A percentile compares a stretch with the other conserved stretches of the same genome.
These are phyloP conservation scores for Pulchroboletus neoregius DNA, from an alignment of 1,284 basidiomycete species.

Conservation along the genomic window DNA sequence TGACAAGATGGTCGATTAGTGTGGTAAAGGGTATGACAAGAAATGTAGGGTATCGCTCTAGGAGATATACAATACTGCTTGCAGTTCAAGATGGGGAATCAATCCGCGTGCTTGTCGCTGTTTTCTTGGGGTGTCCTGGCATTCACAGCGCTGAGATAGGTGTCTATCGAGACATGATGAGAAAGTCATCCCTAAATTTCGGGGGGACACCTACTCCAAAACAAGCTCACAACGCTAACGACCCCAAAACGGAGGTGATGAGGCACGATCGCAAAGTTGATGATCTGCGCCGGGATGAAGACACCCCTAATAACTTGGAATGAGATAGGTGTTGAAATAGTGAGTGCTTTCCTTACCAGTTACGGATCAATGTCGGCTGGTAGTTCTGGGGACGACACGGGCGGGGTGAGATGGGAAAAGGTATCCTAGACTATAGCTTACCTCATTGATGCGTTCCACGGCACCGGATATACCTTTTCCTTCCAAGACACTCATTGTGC, in stretches of 20 bases:
- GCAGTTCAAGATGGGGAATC: slow-evolving; percentile 2
- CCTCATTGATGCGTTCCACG: slow-evolving; percentile 50
- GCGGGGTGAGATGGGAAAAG: background rate
- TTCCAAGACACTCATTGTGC: slow-evolving; percentile 69
- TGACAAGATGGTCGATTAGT: background rate
- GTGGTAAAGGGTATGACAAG: slow-evolving; percentile 9
- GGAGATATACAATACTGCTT: slow-evolving; percentile 12
- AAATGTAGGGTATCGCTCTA: slow-evolving; percentile 13
- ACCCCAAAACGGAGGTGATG: slow-evolving; percentile 76
- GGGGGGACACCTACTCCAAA: slow-evolving; percentile 69
- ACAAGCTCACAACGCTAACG: slow-evolving; percentile 75
- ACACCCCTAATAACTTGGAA: slow-evolving; percentile 49
- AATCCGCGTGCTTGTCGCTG: slow-evolving; percentile 4
- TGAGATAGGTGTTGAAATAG: background rate
- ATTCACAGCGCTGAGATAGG: slow-evolving; percentile 47
- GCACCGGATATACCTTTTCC: slow-evolving; percentile 59
- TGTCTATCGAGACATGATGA: slow-evolving; percentile 32
- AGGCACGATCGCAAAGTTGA: slow-evolving; percentile 81
- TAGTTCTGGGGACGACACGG: slow-evolving; percentile 46
- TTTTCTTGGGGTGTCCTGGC: slow-evolving; percentile 21
- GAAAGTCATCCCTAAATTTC: slow-evolving; percentile 16
- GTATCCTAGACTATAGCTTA: slow-evolving; percentile 28
- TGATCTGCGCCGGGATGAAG: slow-evolving; percentile 74
- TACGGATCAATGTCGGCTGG: slow-evolving; percentile 64
- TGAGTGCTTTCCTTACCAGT: slow-evolving; percentile 48